Evolutionary conservation across 306 rosid species (phyloP), one percentile per base, ranked within the genome.

Genomic region (Hippophae rhamnoides): DNA sequence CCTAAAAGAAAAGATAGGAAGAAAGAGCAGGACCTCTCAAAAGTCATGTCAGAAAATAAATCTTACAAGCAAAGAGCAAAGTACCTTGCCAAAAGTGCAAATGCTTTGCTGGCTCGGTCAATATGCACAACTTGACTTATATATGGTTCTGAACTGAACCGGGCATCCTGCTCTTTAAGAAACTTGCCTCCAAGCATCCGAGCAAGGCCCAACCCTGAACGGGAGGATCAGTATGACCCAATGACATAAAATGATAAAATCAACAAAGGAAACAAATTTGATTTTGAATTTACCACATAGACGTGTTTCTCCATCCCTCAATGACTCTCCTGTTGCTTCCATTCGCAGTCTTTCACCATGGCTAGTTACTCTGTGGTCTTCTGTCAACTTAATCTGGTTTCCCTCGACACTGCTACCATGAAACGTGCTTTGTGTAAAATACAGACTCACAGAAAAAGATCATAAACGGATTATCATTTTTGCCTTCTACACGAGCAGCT

Each of bases 151-250:
- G 94, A 82, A 72, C 97, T 93, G 78, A 93, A 93, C 56, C 99
- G 95, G 50, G 73, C 61, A 81, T 93, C 99, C 79, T 88, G 95
- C 78, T 93, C 85, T 74, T 93, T 93, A 58, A 86, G 94, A 79
- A 86, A 93, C 76, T 93, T 88, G 82, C 88, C 99, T 13, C 99
- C 99, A 57, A 93, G 97, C 97, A 93, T 82, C 73, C 99, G 79
- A 66, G 85, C 95, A 66, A 93, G 97, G 74, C 84, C 88, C 66
- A 93, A 77, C 69, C 99, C 99, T 93, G 81, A 68, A 65, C 18
- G 65, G 42, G 38, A 18, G 38, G 38, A 61, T 23, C 64, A 48
- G 60, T 3, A 40, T 72, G 60, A 81, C 70, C 54, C 67, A 65
- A 57, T 58, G 47, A 52, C 47, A 63, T 52, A 41, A 67, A 47